Percentiles rank a stretch among this genome's conserved stretches.
Conservation (phyloP, 1,139 yeast genomes). For the Geotrichum reessii region DNA sequence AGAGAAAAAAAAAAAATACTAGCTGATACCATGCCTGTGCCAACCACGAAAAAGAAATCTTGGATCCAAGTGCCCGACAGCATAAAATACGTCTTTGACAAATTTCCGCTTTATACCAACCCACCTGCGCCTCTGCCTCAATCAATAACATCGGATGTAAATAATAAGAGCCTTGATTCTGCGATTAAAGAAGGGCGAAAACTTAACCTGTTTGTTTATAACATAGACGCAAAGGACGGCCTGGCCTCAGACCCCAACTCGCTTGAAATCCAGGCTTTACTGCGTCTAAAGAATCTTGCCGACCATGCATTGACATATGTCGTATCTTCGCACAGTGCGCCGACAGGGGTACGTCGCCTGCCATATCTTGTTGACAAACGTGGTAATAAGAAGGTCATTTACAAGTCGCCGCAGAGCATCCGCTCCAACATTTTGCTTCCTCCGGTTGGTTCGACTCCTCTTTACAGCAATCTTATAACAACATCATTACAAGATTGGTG, state of each 20-base stretch:
- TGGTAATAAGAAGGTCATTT: conserved; percentile 14
- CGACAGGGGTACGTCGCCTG: conserved; percentile 20
- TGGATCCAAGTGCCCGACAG: conserved; percentile 41
- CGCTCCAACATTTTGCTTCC: conserved; percentile 11
- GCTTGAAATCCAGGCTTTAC: conserved; percentile 26
- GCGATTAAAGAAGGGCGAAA: not conserved
- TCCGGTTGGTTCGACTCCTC: conserved; percentile 12
- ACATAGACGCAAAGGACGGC: conserved; percentile 22
- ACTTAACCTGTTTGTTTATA: conserved; percentile 27
- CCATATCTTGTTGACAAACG: conserved; percentile 22
- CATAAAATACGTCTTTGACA: conserved; percentile 43
- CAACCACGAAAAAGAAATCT: conserved; percentile 7
- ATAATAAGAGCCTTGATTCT: conserved; percentile 7
- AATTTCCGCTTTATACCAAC: conserved; percentile 44
- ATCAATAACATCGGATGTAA: conserved; percentile 2
- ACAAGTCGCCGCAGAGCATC: conserved; percentile 10
- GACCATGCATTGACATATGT: conserved; percentile 2
- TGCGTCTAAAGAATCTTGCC: conserved; percentile 19
- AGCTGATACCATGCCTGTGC: not conserved
- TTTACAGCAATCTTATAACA: conserved; percentile 28
- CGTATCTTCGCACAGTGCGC: conserved; percentile 21
- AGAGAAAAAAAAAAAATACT: not conserved
- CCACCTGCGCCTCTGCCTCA: conserved; percentile 30
- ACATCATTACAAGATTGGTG: conserved; percentile 33
- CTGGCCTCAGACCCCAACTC: conserved; percentile 33